phyloP scores from a whole-genome alignment of 2,329 filamentous ascomycete species.

The Colletotrichum salicis region DNA sequence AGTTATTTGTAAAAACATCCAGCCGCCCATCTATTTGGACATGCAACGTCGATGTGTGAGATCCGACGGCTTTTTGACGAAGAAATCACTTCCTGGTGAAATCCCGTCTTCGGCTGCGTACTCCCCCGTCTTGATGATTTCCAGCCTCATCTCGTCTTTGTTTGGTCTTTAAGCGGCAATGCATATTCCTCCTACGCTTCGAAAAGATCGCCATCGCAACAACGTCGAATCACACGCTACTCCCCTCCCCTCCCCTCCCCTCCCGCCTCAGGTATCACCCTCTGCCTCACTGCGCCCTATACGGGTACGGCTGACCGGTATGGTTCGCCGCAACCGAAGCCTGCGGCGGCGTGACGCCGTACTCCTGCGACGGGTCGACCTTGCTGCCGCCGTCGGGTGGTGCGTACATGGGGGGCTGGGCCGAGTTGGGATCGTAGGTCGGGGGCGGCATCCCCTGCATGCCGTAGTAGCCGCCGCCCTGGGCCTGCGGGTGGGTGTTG shows the following conservation, averaged over 20 bases:
- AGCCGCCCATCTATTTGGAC: slow-evolving; percentile 1
- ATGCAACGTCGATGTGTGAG: slow-evolving; percentile 10
- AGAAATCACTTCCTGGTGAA: neutral
- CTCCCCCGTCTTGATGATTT: neutral
- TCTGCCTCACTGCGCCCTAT: slow-evolving; percentile 31
- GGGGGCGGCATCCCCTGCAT: slow-evolving; percentile 67
- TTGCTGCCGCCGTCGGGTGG: slow-evolving; percentile 62
- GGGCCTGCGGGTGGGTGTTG: slow-evolving; percentile 39
- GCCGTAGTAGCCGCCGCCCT: slow-evolving; percentile 46
- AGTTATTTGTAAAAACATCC: slow-evolving; percentile 9
- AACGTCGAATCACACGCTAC: neutral
- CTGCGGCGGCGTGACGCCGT: slow-evolving; percentile 44
- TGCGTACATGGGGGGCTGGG: slow-evolving; percentile 66
- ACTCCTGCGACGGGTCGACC: slow-evolving; percentile 54
- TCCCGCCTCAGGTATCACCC: slow-evolving; percentile 30
- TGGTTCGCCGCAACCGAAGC: slow-evolving; percentile 42
- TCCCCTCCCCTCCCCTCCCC: slow-evolving; percentile 8
- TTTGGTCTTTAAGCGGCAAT: slow-evolving; percentile 14
- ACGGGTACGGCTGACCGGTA: slow-evolving; percentile 48
- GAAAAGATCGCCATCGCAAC: slow-evolving; percentile 18
- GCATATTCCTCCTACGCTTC: neutral
- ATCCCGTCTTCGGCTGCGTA: neutral
- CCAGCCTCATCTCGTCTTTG: slow-evolving; percentile 7
- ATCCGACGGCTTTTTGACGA: neutral
- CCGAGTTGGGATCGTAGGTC: slow-evolving; percentile 65